phyloP scores from a whole-genome alignment of 345 rosid species.

The Jatropha curcas region DNA sequence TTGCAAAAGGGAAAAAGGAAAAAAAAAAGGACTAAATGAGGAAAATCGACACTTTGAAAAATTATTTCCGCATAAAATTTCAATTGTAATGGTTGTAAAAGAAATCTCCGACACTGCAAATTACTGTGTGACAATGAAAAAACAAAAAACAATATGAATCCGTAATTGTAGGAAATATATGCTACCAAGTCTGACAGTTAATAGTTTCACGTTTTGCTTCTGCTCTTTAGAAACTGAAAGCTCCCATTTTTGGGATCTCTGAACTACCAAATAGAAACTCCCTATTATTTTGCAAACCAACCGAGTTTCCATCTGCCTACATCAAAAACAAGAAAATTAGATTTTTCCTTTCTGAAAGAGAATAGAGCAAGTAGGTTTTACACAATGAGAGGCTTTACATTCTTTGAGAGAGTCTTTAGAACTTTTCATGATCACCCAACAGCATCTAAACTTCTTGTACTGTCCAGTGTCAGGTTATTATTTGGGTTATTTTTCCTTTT shows the following conservation, averaged over 20 bases:
- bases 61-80: too few species aligned
- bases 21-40: too few species aligned
- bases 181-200: not conserved
- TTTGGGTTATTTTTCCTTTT: not conserved
- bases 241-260: conserved; percentile 16
- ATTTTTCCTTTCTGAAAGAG: not conserved
- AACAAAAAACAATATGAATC: too few species aligned
- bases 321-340: not conserved
- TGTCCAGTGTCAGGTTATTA: conserved; percentile 51
- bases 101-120: too few species aligned
- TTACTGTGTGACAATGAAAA: not conserved
- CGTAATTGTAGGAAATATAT: not conserved
- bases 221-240: conserved; percentile 19
- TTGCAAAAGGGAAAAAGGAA: too few species aligned
- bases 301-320: not conserved
- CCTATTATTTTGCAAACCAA: too few species aligned
- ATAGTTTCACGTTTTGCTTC: conserved; percentile 11
- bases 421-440: conserved; percentile 47
- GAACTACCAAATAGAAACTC: not conserved
- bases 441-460: conserved; percentile 48
- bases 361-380: conserved; percentile 1
- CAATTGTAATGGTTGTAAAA: too few species aligned
- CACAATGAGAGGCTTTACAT: conserved; percentile 39
- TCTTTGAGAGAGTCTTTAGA: conserved; percentile 40
- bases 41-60: too few species aligned